A percentile compares a stretch with the other conserved stretches of the same genome.
These are phyloP conservation scores for Citrus reticulata DNA, from an alignment of 345 rosid species.

Conservation along the genomic window DNA sequence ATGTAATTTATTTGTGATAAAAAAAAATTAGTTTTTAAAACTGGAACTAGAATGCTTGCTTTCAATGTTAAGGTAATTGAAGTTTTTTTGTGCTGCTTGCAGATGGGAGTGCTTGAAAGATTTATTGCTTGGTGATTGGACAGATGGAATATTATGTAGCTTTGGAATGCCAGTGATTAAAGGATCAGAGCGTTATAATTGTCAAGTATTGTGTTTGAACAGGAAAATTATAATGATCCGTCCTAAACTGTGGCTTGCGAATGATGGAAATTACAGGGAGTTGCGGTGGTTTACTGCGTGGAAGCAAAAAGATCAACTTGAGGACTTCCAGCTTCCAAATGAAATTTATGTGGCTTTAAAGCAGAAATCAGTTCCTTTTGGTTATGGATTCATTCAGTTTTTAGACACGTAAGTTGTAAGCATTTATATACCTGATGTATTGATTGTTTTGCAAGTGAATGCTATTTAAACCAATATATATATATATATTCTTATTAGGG, in stretches of 20 bases:
- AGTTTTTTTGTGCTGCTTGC: conserved; percentile 7
- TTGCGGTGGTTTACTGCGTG: conserved; percentile 89
- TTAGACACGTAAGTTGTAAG: conserved; percentile 59
- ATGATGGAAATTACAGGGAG: conserved; percentile 88
- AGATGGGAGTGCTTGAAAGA: conserved; percentile 98
- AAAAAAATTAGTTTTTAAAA: not conserved
- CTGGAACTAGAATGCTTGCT: not conserved
- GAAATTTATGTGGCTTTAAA: conserved; percentile 68
- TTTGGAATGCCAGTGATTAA: conserved; percentile 88
- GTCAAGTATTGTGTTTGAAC: conserved; percentile 87
- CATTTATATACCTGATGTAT: not conserved
- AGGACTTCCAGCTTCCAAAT: conserved; percentile 69
- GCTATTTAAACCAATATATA: not conserved
- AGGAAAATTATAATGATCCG: conserved; percentile 80
- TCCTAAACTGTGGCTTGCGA: conserved; percentile 93
- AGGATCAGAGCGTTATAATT: conserved; percentile 92
- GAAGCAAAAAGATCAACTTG: conserved; percentile 69
- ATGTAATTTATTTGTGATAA: no score
- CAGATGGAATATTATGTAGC: conserved; percentile 85
- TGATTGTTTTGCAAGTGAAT: not conserved
- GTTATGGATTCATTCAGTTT: conserved; percentile 83
- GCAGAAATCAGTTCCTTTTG: conserved; percentile 81
- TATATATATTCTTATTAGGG: conserved; percentile 31
- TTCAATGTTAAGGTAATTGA: not conserved
- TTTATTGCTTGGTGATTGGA: conserved; percentile 71